phyloP scores from a whole-genome alignment of 768 basidiomycete species.

The Suillus fuscotomentosus region DNA sequence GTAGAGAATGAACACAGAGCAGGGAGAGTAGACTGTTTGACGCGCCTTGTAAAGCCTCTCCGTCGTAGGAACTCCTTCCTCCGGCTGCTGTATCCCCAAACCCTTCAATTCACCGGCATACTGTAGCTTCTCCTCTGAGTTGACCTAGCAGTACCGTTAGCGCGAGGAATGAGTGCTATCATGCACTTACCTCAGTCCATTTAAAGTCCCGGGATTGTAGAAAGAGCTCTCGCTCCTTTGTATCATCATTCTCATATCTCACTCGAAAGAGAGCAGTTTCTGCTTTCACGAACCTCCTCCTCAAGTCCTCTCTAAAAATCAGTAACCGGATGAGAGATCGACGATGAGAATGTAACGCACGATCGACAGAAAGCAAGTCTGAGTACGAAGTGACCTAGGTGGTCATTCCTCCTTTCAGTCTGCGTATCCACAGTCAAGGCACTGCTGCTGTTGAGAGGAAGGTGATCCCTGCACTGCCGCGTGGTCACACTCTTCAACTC shows the following conservation, averaged over 20 bases:
- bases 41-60: conserved; percentile 70
- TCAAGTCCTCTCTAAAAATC: conserved; percentile 75
- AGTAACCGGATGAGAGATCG: not conserved
- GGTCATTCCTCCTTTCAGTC: conserved; percentile 74
- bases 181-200: conserved; percentile 53
- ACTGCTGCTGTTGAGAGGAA: conserved; percentile 65
- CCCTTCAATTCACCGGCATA: conserved; percentile 49
- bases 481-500: conserved; percentile 68
- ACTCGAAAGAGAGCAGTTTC: conserved; percentile 83
- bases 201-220: conserved; percentile 62
- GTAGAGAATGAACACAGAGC: not conserved
- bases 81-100: conserved; percentile 11
- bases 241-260: conserved; percentile 68
- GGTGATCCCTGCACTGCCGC: conserved; percentile 68
- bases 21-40: not conserved
- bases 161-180: not conserved
- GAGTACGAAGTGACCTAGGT: conserved; percentile 91
- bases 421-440: conserved; percentile 48
- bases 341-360: conserved; percentile 49
- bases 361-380: conserved; percentile 94
- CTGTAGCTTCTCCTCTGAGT: conserved; percentile 49
- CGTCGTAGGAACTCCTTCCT: not conserved
- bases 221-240: conserved; percentile 61
- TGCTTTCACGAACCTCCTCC: conserved; percentile 85
- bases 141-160: conserved; percentile 44